A percentile compares a stretch with the other conserved stretches of the same genome.
Conservation (phyloP, 192 early-diverging fungal species). For the Dimargaris xerosporica region DNA sequence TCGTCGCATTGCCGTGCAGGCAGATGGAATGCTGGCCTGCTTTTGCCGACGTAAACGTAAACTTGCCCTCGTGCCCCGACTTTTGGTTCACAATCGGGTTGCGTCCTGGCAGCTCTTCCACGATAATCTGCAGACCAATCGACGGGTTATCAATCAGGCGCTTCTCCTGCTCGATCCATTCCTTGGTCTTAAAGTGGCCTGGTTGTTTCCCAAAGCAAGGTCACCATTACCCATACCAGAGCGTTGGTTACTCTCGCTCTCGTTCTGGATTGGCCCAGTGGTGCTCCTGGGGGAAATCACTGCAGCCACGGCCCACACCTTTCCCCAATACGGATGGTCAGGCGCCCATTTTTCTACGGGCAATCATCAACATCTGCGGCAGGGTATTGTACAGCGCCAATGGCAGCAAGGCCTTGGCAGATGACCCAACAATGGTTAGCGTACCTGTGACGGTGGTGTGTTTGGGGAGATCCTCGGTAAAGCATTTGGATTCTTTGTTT, state of each 20-base stretch:
- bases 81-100: conserved; percentile 61
- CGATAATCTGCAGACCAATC: conserved; percentile 49
- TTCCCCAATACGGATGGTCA: too few species aligned
- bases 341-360: too few species aligned
- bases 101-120: conserved; percentile 38
- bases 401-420: too few species aligned
- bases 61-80: conserved; percentile 54
- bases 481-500: conserved; percentile 76
- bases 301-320: too few species aligned
- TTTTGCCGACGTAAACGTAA: conserved; percentile 80
- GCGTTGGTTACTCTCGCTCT: too few species aligned
- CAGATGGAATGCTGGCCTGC: conserved; percentile 88
- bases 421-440: too few species aligned
- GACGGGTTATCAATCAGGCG: conserved; percentile 44
- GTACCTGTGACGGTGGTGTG: conserved; percentile 72
- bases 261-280: too few species aligned
- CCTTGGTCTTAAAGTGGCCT: conserved; percentile 66
- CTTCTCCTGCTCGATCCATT: conserved; percentile 49
- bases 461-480: conserved; percentile 84
- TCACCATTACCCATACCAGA: too few species aligned
- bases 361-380: too few species aligned
- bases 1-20: conserved; percentile 42
- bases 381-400: too few species aligned
- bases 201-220: too few species aligned
- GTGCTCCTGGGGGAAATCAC: too few species aligned